Evolutionary conservation across 441 rosid genomes (phyloP), one percentile per base, ranked within the genome.

Genomic region (Dalechampia spathulata): DNA sequence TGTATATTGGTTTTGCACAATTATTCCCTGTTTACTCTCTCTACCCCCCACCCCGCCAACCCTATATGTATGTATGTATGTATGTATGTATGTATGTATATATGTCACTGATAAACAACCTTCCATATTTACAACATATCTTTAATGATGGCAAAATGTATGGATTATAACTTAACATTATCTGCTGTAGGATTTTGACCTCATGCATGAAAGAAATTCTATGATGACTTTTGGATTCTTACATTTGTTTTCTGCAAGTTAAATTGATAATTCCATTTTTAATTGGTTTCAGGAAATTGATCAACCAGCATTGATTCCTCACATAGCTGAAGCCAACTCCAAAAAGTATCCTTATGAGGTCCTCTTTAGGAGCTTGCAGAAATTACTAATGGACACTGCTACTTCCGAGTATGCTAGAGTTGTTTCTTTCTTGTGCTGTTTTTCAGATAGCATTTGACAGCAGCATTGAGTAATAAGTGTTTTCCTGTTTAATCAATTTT

Each of bases 371-470:
- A 90, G 98, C 68, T 74, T 84, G 72, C 99, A 94, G 74, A 94
- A 87, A 76, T 83, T 94, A 67, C 92, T 94, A 52, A 83, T 94
- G 92, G 99, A 94, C 73, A 94, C 99, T 62, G 99, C 99, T 56
- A 90, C 99, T 71, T 94, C 99, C 25, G 99, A 94, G 99, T 94
- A 83, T 69, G 65, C 60, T 71, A 61, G 41, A 63, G 61, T 65
- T 49, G 9, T 73, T 71, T 44, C 57, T 57, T 71, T 57, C 60
- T 70, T 69, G 13, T 47, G 64, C 69, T 60, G 40, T 57, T 58
- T 41, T 66, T 30, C 57, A 20, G 28, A 40, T 64, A 16, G 19
- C 0, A 6, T 17, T 23, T 25, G 51, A 60, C 44, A 11, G 4
- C 34, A 38, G 32, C 27, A 40, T 55, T 60, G 25, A 42, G 14